Base-by-base conservation (phyloP, 2,329 filamentous ascomycete species). In the Botrytis paeoniae region DNA sequence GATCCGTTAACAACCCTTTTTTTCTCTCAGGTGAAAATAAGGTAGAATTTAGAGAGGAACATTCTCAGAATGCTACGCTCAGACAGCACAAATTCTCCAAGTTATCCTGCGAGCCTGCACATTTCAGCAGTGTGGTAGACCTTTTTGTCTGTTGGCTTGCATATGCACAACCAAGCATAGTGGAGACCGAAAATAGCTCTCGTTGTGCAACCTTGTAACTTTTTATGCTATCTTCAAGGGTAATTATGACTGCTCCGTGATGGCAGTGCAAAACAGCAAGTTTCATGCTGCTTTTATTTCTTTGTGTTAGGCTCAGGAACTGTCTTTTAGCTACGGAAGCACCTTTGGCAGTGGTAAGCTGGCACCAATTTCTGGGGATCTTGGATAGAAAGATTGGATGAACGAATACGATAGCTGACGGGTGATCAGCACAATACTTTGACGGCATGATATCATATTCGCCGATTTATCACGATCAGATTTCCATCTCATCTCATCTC, bases 141-240 rank as follows among this genome's bases (percentile, higher is more conserved):
- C 29, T 71, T 48, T 57, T 48, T 48, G 70, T 64, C 69, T 71
- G 69, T 41, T 71, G 70, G 70, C 70, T 72, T 68, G 70, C 70
- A 72, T 72, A 72, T 71, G 61, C 70, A 71, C n/a, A 39, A 25
- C 43, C 45, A 35, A 45, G 70, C 37, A 59, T 68, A 61, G 59
- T 45, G 45, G 62, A 57, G 70, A 66, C 45, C 48, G 18, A 66
- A 71, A 72, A 72, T 72, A 72, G 62, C 70, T 59, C 25, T 69
- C n/a, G 22, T 39, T 60, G 70, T 72, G 48, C 70, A 72, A 59
- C 70, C 62, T 43, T 72, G 62, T 29, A 64, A 45, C 45, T n/a
- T 51, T 54, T 35, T 59, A 68, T 64, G 51, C 48, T 18, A 35
- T 64, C 62, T 72, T 62, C 61, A 60, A 66, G 61, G 70, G 37